Evolutionary conservation across 23 red algal species (phyloP), one percentile per base, ranked within the genome.

Genomic region (Gracilaria domingensis): DNA sequence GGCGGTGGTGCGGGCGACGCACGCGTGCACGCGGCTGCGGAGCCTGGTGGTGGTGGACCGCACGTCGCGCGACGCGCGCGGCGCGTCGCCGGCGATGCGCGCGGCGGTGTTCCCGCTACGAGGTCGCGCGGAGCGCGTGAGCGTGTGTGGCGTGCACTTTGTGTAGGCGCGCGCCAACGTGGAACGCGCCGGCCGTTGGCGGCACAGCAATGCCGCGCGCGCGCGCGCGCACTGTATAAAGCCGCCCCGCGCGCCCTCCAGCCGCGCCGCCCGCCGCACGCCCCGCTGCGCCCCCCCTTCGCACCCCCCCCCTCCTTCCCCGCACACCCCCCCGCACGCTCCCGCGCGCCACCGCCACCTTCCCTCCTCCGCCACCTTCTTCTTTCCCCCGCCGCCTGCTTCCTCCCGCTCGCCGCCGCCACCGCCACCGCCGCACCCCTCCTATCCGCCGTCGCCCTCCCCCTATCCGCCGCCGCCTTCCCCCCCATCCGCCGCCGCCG

Each of bases 31-130:
- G 40, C 40, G 65, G 61, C 36, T 85, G 60, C 59, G 81, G 21
- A 67, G 60, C 34, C 38, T 85, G 38, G 81, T 85, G 61, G 28
- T 85, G 59, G 29, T 66, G 33, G 81, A 85, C 57, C 59, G 81
- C 40, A 65, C 81, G 60, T 51, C 60, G 65, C 59, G 65, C 26
- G 81, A 65, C 51, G 44, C 61, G 37, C 81, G 81, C 59, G 65
- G 7, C 4, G 24, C 81, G 81, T 39, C 72, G 40, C 40, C 72
- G 72, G 34, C 45, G 60, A 55, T 85, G 57, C 59, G 81, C 40
- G 81, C 70, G 35, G 81, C 55, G 81, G 44, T 65, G 59, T 85
- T 62, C 81, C 57, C 59, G 58, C 81, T 85, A 61, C 81, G 81
- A 9, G 18, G n/a, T 6, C 81, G 81, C 39, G 72, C 72, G 0